Base-by-base conservation (phyloP, 2,329 filamentous ascomycete species). In the Pseudogymnoascus sp. region DNA sequence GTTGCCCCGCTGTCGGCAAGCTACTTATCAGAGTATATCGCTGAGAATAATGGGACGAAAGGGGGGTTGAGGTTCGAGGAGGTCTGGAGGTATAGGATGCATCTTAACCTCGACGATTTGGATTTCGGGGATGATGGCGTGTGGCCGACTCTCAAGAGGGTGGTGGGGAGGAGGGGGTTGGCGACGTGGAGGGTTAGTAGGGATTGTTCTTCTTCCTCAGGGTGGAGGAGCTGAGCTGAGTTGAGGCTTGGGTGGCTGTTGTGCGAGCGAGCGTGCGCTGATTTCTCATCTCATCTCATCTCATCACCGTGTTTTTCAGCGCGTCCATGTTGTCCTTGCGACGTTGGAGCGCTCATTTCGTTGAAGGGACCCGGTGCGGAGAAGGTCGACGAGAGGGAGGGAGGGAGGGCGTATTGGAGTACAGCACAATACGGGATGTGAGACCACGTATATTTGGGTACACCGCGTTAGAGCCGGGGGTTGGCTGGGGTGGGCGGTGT, bases 61-160 rank as follows among this genome's bases (percentile, higher is more conserved):
- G 44, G 44, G 23, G 82, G 80, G 0, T 69, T 91, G 61, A 76
- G 81, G 33, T 87, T 92, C 69, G 80, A 86, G 64, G 83, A 90
- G 72, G 82, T 90, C 3, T 92, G 88, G 87, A 81, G 81, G 64
- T 81, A 90, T 69, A 77, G 75, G 56, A 79, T 80, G 63, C 90
- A 93, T 73, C 74, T 93, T 35, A 92, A 91, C 69, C 76, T 93
- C 44, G 90, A 93, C 73, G 90, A 93, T 74, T 77, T 93, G 71
- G 89, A 92, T 71, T 91, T 90, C 77, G 88, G 78, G 1, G 86
- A 89, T 65, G 89, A 92, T 69, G 90, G 90, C 5, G 78, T 92
- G 60, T 88, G 84, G 86, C 79, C 82, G 65, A 92, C 90, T 6
- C 73, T 93, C 53, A 77, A 79, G 37, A 78, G 89, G 67, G 88